Evolutionary conservation across 805 yeast genomes (phyloP), one percentile per base, ranked within the genome.

Genomic region (Metschnikowia arizonensis): DNA sequence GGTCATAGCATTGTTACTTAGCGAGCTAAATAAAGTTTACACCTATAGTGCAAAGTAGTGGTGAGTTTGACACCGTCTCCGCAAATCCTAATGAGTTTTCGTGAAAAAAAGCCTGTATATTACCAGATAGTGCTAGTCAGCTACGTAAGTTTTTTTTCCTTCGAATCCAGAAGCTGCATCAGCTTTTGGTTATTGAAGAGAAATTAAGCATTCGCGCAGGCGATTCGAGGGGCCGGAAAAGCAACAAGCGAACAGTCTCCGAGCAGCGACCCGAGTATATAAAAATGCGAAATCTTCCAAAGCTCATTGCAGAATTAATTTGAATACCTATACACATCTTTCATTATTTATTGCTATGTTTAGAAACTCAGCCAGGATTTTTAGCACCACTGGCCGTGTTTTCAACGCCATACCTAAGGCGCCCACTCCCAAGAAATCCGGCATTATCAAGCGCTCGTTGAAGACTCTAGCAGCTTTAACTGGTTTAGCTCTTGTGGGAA

Each of bases 401-500:
- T 56, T 62, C 48, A 55, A 52, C 23, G 47, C 45, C 31, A 40
- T 47, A 14, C 49, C 54, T 5, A 50, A 49, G 19, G 44, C 51
- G 23, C 40, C 49, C 19, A 48, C 57, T 11, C 50, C 53, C 7
- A 46, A 49, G 34, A 50, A 54, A 19, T 45, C 50, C 3, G 63
- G 69, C 9, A 57, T 64, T 45, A 60, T 73, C 50, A 60, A 62
- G 38, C 61, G 66, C 40, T 53, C 73, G 5, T 75, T 83, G 76
- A 74, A 74, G 56, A 61, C 73, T 29, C 64, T 83, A 18, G 70
- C 58, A 34, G 52, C 78, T 57, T 55, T 77, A 15, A 66, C 85
- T 3, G 66, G 74, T 7, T 53, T 81, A 29, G 71, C 77, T 0
- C 74, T 79, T 14, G 63, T 79, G 28, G 85, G 79, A 19, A 79